Evolutionary conservation across 192 early-diverging fungal species (phyloP).

Genomic region (Rhizoclosmatium sp.): DNA sequence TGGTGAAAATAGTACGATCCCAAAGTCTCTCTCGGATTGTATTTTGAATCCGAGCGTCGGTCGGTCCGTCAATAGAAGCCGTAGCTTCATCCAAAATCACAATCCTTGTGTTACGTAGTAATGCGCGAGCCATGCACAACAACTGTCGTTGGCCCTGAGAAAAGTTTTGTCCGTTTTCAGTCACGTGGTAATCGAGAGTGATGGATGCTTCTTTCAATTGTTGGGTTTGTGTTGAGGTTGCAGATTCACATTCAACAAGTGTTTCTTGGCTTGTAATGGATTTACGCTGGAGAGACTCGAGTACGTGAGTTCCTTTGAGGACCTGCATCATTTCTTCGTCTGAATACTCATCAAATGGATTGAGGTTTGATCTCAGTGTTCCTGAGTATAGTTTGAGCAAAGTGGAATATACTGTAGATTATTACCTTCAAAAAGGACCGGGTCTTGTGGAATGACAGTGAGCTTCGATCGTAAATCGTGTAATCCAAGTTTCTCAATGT

Average conservation of each 20-base stretch:
- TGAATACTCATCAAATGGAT: slow-evolving; percentile 74
- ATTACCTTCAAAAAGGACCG: slow-evolving; percentile 58
- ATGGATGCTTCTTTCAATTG: slow-evolving; percentile 7
- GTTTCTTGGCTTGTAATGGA: neutral
- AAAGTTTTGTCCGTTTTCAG: slow-evolving; percentile 87
- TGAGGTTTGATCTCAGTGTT: slow-evolving; percentile 77
- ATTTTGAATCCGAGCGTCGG: slow-evolving; percentile 86
- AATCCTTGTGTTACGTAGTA: slow-evolving; percentile 42
- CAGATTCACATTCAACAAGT: neutral
- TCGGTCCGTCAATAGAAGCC: slow-evolving; percentile 85
- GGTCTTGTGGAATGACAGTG: slow-evolving; percentile 61
- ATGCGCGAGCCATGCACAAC: slow-evolving; percentile 59
- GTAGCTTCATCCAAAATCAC: slow-evolving; percentile 74
- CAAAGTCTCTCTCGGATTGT: slow-evolving; percentile 79
- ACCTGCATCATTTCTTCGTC: slow-evolving; percentile 80
- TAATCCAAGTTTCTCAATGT: slow-evolving; percentile 65
- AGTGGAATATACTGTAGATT: neutral
- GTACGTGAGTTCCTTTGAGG: slow-evolving; percentile 77
- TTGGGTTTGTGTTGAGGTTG: neutral
- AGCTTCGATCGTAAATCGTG: slow-evolving; percentile 59
- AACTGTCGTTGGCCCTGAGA: slow-evolving; percentile 83
- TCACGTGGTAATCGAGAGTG: slow-evolving; percentile 71
- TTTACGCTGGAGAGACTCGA: slow-evolving; percentile 45
- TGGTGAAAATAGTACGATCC: slow-evolving; percentile 79
- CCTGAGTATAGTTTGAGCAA: slow-evolving; percentile 41